Evolutionary conservation across 768 basidiomycete species (phyloP), one percentile per base, ranked within the genome.

Genomic region (Saitozyma podzolica): DNA sequence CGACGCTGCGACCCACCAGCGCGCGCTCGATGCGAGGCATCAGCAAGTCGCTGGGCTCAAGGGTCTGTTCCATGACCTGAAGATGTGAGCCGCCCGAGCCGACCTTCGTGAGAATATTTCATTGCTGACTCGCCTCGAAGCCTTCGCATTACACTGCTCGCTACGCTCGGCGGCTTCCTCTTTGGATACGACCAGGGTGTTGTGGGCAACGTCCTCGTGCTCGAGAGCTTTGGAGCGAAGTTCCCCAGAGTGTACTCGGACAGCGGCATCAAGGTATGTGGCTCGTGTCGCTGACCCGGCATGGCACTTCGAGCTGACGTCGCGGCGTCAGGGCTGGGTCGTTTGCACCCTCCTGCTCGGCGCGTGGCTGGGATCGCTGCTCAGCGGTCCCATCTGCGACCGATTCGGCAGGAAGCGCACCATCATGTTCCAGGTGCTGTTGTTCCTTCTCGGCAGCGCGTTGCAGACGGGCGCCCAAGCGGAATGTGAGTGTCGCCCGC

Each of bases 371-470:
- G 59, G 59, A 2, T 20, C 53, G 10, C 39, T 61, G 17, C 41
- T 56, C 59, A 61, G 45, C 40, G 52, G 53, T 40, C 56, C 49
- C 52, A 29, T n/a, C 49, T 54, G 47, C 48, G 62, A 63, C 41
- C 11, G 41, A 19, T 58, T 63, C 56, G 19, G 17, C 7, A 16
- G 62, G 13, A 41, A 49, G 11, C 51, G 57, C 47, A 8, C 49
- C 10, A 58, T 63, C 62, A 10, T 63, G n/a, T 45, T 43, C 11
- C 47, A 49, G 9, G 52, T 47, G 8, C 9, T 63, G 8, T 7
- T 58, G 16, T 63, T n/a, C 57, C 39, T 59, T 43, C 8, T 63
- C 14, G 62, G 62, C 40, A 14, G 49, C 16, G n/a, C 17, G 16
- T 17, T 47, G 3, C 11, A 11, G 45, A 47, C 45, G 11, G 45